Base-by-base conservation (phyloP, 2,329 filamentous ascomycete species). In the Raffaelea ambrosiae region DNA sequence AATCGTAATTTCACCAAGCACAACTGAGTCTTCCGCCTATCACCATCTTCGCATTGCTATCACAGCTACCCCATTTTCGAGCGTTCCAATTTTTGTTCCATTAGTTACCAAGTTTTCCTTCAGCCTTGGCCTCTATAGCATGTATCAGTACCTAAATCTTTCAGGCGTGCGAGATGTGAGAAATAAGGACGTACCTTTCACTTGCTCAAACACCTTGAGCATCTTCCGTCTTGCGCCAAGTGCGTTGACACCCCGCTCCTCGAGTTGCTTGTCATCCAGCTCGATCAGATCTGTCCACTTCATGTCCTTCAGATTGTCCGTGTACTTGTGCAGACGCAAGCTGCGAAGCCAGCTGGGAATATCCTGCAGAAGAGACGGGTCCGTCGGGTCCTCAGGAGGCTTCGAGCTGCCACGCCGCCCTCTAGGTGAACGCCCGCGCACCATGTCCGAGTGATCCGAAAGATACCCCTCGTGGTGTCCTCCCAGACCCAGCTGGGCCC, bases 191-290 rank as follows among this genome's bases (percentile, higher is more conserved):
- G n/a, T 68, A 82, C 80, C 86, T 68, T 82, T 88, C 60, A 97
- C 91, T 72, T 96, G 90, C 59, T 97, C 93, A 67, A 97, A 97
- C 48, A 97, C 93, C 80, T 98, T 98, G 52, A 98, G 72, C 88
- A 98, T 94, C 78, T 98, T 98, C 63, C 91, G 86, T 57, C 93
- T 77, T 18, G 93, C 93, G 58, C 93, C 93, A 48, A 97, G 77
- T 47, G 93, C 93, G 64, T 95, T 96, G 29, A 98, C 93, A 44
- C 93, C 93, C 46, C 88, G 84, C 22, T 88, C 86, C 68, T 97
- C 91, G 54, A 98, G 73, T 43, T 88, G 90, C 62, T 90, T 90
- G 57, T 98, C 93, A 59, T 96, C 88, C 57, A 98, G 72, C 65
- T 93, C 86, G 51, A 98, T 73, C 57, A 98, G 70, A 47, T 98